A percentile compares a stretch with the other conserved stretches of the same genome.
phyloP scores from a whole-genome alignment of 805 yeast species.

The Saccharomycopsis oosterbeekiorum region DNA sequence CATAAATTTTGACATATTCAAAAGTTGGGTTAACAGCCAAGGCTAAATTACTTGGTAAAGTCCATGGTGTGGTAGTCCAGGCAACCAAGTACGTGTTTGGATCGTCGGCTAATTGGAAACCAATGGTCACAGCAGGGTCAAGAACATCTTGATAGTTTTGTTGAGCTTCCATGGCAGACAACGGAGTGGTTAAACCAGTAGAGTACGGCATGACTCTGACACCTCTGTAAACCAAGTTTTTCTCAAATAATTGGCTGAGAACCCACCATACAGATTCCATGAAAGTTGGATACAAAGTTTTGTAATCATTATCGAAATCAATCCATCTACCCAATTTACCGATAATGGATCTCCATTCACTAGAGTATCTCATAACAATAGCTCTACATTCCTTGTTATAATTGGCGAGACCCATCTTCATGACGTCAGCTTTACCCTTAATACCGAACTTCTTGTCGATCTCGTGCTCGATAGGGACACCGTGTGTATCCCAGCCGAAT shows the following conservation, averaged over 20 bases:
- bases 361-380: conserved; percentile 95
- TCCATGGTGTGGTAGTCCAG: conserved; percentile 99
- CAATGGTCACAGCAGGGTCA: conserved; percentile 94
- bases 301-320: conserved; percentile 96
- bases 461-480: conserved; percentile 96
- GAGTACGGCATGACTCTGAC: conserved; percentile 98
- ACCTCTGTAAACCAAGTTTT: conserved; percentile 88
- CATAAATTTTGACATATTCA: conserved; percentile 86
- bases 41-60: conserved; percentile 88
- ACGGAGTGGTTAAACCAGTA: conserved; percentile 92
- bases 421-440: conserved; percentile 87
- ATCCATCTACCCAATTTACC: conserved; percentile 98
- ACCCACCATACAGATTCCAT: conserved; percentile 99
- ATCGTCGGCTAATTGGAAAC: conserved; percentile 72
- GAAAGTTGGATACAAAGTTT: conserved; percentile 87
- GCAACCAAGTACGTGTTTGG: conserved; percentile 82
- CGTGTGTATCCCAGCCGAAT: conserved; percentile 99
- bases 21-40: conserved; percentile 85
- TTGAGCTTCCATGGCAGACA: conserved; percentile 96
- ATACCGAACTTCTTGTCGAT: conserved; percentile 96
- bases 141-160: conserved; percentile 94
- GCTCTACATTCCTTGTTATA: conserved; percentile 92
- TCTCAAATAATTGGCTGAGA: conserved; percentile 76
- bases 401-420: conserved; percentile 86
- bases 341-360: conserved; percentile 88